A percentile compares a stretch with the other conserved stretches of the same genome.
These are phyloP conservation scores for Boletus hoseneyae DNA, from an alignment of 1,284 basidiomycete species.

Conservation along the genomic window DNA sequence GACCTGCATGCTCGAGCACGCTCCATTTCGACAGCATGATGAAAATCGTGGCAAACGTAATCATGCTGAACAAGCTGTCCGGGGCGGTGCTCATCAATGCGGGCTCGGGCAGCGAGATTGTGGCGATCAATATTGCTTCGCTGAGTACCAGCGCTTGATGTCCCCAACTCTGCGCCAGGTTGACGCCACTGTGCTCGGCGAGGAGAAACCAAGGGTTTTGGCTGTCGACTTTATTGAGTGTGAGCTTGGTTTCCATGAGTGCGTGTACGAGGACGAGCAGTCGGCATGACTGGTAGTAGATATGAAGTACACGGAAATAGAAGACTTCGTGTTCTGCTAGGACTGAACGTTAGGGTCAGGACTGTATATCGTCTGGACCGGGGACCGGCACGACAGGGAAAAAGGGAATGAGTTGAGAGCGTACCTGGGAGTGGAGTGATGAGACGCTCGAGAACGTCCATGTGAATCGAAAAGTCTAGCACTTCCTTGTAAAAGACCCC, in stretches of 20 bases:
- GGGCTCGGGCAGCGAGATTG: conserved; percentile 35
- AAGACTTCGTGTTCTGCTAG: conserved; percentile 39
- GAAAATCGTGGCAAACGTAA: conserved; percentile 41
- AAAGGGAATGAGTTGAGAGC: conserved; percentile 10
- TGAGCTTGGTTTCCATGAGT: conserved; percentile 35
- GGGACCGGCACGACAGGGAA: background rate
- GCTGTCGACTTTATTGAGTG: conserved; percentile 23
- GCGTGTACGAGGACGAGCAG: conserved; percentile 38
- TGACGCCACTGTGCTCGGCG: conserved; percentile 34
- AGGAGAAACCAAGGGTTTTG: conserved; percentile 33
- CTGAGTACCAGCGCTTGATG: conserved; percentile 39
- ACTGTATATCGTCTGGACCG: conserved; percentile 5
- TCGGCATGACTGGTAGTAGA: conserved; percentile 38
- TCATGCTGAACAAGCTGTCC: conserved; percentile 41
- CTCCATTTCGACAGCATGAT: conserved; percentile 41
- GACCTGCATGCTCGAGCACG: conserved; percentile 33
- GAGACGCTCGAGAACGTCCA: conserved; percentile 38
- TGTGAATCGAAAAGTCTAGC: conserved; percentile 29
- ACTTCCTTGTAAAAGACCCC: conserved; percentile 36
- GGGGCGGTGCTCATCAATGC: conserved; percentile 39
- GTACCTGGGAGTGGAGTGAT: conserved; percentile 39
- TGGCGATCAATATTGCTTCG: conserved; percentile 37
- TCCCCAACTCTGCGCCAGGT: conserved; percentile 37
- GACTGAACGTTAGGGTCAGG: conserved; percentile 36
- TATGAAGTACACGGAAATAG: conserved; percentile 38